These are phyloP conservation scores for Fusarium fracticaudum DNA, from an alignment of 2,329 filamentous ascomycete species.

Conservation along the genomic window DNA sequence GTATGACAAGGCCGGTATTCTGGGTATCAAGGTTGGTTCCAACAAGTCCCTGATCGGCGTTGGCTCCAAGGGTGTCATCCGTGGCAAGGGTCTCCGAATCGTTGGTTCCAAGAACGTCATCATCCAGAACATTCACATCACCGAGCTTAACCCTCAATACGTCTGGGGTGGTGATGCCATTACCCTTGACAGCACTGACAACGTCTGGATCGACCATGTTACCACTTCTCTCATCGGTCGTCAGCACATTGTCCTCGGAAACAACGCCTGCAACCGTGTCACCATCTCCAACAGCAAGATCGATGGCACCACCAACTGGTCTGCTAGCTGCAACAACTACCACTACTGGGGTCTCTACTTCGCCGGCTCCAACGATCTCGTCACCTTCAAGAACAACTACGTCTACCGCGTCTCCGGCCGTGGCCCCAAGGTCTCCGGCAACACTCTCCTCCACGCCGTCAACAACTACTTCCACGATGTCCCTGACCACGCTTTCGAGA, in stretches of 20 bases:
- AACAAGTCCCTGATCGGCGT: conserved; percentile 68
- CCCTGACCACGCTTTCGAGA: conserved; percentile 67
- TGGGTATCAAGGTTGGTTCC: conserved; percentile 62
- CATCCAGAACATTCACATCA: conserved; percentile 67
- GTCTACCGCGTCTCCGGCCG: conserved; percentile 67
- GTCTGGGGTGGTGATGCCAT: conserved; percentile 70
- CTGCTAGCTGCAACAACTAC: conserved; percentile 65
- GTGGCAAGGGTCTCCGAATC: conserved; percentile 65
- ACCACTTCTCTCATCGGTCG: conserved; percentile 67
- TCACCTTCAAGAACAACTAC: conserved; percentile 70
- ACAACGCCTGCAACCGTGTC: conserved; percentile 61
- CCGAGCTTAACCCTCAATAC: conserved; percentile 64
- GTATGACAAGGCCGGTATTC: conserved; percentile 62
- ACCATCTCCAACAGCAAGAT: conserved; percentile 70
- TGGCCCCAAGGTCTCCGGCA: conserved; percentile 65
- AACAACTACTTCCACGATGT: conserved; percentile 71
- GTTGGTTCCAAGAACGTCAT: conserved; percentile 63
- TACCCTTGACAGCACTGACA: conserved; percentile 58
- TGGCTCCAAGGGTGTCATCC: conserved; percentile 63
- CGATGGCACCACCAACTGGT: conserved; percentile 63
- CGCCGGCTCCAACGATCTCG: conserved; percentile 61
- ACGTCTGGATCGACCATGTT: conserved; percentile 63
- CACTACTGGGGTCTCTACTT: conserved; percentile 71
- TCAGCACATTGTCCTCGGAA: conserved; percentile 69
- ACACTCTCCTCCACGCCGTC: conserved; percentile 65